Evolutionary conservation across 106 monocot species (phyloP), one percentile per base, ranked within the genome.

Genomic region (Apostasia ramifera): DNA sequence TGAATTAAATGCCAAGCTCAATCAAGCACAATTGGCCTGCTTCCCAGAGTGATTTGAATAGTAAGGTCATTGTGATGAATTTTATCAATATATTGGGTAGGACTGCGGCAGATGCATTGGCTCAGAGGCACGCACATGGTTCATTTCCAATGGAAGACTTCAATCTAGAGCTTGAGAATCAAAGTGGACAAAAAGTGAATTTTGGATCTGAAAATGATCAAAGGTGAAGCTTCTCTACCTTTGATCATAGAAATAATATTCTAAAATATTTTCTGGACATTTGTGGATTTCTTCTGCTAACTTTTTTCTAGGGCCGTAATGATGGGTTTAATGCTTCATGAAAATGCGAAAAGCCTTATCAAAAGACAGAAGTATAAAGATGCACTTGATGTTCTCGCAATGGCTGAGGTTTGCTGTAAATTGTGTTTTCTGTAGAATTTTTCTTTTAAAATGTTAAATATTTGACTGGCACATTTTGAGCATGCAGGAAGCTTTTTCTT

Each of bases 251-350:
- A n/a, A 8, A 44, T 55, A 6, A 44, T 3, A 47, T 59, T 60
- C 40, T 60, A 13, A 59, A 40, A 43, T 57, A 45, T 44, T 8
- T 26, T 10, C 40, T 26, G 45, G n/a, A 6, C 49, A 68, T 43
- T 41, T 44, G 59, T 67, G 26, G 53, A 44, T 48, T 60, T 38
- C 12, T 55, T 44, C 42, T 8, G 41, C 48, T 53, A 8, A 53
- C 26, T 53, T 42, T 1, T 73, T 78, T 10, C 2, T 74, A 88
- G 92, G 64, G 95, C 86, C 69, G 65, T 90, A 8, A 93, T 87
- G 93, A 88, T 88, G 82, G 98, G 93, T 63, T 51, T 98, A 61
- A 90, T 98, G 98, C 85, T 90, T 54, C 93, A 90, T 74, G 78
- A 87, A 74, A 89, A 83, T 74, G 90, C 76, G 47, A 93, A 81